Evolutionary conservation across 495 filamentous ascomycete genomes (phyloP).

Genomic region (Penicillium canariense): DNA sequence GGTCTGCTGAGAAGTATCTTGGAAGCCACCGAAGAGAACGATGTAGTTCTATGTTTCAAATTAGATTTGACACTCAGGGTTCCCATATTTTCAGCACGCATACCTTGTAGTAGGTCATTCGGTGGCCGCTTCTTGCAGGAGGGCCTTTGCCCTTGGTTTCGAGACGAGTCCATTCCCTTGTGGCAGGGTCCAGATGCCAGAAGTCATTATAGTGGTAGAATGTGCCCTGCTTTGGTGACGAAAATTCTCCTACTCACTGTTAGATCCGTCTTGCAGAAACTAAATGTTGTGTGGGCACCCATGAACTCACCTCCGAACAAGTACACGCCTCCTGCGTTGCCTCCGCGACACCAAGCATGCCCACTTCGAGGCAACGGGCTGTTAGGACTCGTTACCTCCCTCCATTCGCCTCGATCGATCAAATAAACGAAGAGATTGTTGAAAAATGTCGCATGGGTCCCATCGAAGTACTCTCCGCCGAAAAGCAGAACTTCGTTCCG

Average conservation of each 20-base stretch:
- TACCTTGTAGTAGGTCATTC: slow-evolving; percentile 90
- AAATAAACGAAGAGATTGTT: slow-evolving; percentile 85
- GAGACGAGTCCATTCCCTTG: slow-evolving; percentile 84
- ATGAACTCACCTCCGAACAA: slow-evolving; percentile 71
- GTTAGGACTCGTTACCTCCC: slow-evolving; percentile 82
- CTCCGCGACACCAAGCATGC: slow-evolving; percentile 87
- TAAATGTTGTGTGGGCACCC: not conserved
- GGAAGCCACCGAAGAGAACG: slow-evolving; percentile 79
- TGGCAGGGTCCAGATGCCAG: slow-evolving; percentile 81
- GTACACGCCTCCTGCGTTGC: slow-evolving; percentile 81
- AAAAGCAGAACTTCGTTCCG: slow-evolving; percentile 88
- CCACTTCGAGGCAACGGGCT: slow-evolving; percentile 87
- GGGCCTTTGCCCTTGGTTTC: slow-evolving; percentile 86
- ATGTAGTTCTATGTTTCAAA: slow-evolving; percentile 56
- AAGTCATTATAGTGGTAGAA: slow-evolving; percentile 99
- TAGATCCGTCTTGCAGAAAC: not conserved
- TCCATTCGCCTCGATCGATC: slow-evolving; percentile 84
- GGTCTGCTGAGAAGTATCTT: slow-evolving; percentile 90
- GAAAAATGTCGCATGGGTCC: slow-evolving; percentile 60
- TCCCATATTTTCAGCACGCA: not conserved
- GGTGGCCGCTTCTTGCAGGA: slow-evolving; percentile 86
- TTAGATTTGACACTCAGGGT: not conserved
- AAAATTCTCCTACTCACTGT: slow-evolving; percentile 50
- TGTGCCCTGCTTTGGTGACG: slow-evolving; percentile 89
- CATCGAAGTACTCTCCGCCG: slow-evolving; percentile 75